These are phyloP conservation scores for Chlorociboria aeruginascens DNA, from an alignment of 495 filamentous ascomycete genomes.

Conservation along the genomic window DNA sequence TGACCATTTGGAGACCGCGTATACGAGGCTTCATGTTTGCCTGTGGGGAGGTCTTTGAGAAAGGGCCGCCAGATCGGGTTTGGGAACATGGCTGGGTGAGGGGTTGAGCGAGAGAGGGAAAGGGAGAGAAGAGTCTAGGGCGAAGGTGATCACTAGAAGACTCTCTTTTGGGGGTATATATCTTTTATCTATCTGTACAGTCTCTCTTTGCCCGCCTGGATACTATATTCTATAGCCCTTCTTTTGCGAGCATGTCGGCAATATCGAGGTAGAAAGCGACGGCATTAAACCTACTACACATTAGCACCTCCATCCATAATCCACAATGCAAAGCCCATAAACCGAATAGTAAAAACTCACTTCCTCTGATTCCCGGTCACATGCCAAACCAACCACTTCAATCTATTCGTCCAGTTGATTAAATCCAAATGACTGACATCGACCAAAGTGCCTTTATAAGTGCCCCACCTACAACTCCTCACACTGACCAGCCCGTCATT, in stretches of 20 bases:
- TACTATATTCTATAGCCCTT: conserved; percentile 37
- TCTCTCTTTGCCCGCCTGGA: too few species aligned
- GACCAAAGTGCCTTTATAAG: conserved; percentile 82
- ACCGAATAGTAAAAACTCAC: conserved; percentile 30
- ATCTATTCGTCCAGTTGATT: conserved; percentile 90
- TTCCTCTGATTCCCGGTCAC: conserved; percentile 56
- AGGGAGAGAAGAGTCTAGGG: too few species aligned
- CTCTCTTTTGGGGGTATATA: too few species aligned
- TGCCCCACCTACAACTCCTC: conserved; percentile 75
- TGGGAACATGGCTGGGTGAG: too few species aligned
- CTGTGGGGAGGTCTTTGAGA: too few species aligned
- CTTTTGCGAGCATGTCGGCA: conserved; percentile 70
- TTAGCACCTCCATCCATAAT: not conserved
- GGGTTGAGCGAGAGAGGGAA: too few species aligned
- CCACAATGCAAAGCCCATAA: not conserved
- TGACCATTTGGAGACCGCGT: too few species aligned
- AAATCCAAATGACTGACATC: conserved; percentile 82
- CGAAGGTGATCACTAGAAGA: too few species aligned
- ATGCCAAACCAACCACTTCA: conserved; percentile 58
- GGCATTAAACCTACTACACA: conserved; percentile 68
- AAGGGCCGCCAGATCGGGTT: too few species aligned
- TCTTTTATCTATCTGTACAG: too few species aligned
- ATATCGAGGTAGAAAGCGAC: conserved; percentile 92
- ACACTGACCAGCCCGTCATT: conserved; percentile 95
- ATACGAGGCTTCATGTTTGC: too few species aligned